A percentile compares a stretch with the other conserved stretches of the same genome.
phyloP scores from a whole-genome alignment of 1,139 yeast species.

The Kodamaea sp. region DNA sequence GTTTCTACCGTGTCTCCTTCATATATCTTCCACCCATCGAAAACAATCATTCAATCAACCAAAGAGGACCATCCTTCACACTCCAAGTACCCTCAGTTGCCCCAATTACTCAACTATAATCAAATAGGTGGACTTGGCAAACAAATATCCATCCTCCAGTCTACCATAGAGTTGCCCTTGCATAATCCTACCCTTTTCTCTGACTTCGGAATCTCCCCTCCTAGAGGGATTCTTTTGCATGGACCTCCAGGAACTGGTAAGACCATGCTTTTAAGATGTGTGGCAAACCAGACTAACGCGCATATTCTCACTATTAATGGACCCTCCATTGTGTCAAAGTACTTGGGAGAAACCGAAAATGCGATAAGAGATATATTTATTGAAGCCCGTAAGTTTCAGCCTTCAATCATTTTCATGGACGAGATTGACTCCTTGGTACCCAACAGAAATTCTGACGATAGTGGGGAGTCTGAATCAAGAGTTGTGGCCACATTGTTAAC shows the following conservation, averaged over 20 bases:
- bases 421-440: slow-evolving; percentile 93
- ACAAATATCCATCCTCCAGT: slow-evolving; percentile 61
- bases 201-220: slow-evolving; percentile 87
- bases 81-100: slow-evolving; percentile 41
- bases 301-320: slow-evolving; percentile 87
- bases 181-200: slow-evolving; percentile 74
- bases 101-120: slow-evolving; percentile 43
- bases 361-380: slow-evolving; percentile 77
- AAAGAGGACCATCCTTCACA: slow-evolving; percentile 16
- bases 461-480: slow-evolving; percentile 86
- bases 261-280: slow-evolving; percentile 81
- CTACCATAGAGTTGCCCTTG: slow-evolving; percentile 79
- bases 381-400: slow-evolving; percentile 84
- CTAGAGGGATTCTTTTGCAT: slow-evolving; percentile 84
- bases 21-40: slow-evolving; percentile 42
- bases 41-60: slow-evolving; percentile 26
- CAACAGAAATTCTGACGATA: slow-evolving; percentile 74
- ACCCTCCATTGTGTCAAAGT: slow-evolving; percentile 88
- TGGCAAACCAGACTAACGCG: slow-evolving; percentile 71
- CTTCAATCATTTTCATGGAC: slow-evolving; percentile 83
- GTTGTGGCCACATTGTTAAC: slow-evolving; percentile 87
- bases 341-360: slow-evolving; percentile 90
- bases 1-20: slow-evolving; percentile 43
- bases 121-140: slow-evolving; percentile 77
- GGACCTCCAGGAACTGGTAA: slow-evolving; percentile 99